phyloP scores from a whole-genome alignment of 2,329 filamentous ascomycete genomes.

The Lojkania enalia region DNA sequence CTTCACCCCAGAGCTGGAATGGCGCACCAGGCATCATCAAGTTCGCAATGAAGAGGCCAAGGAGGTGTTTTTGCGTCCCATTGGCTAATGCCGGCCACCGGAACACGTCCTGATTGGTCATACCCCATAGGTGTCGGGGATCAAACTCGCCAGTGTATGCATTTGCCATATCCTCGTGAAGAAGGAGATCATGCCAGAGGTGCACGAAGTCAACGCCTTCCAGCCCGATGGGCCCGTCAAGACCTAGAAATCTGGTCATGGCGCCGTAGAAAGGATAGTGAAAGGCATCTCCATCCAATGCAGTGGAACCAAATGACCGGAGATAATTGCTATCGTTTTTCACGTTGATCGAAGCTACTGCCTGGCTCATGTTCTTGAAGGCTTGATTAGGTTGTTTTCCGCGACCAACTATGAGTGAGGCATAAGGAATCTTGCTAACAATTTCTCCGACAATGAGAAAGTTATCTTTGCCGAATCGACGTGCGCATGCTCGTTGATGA shows the following conservation, averaged over 20 bases:
- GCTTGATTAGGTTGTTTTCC: conserved; percentile 61
- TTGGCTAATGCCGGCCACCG: conserved; percentile 63
- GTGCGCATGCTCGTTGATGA: conserved; percentile 61
- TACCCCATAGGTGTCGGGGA: conserved; percentile 66
- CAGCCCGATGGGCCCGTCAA: conserved; percentile 53
- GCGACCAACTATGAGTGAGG: conserved; percentile 64
- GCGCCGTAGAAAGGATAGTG: conserved; percentile 67
- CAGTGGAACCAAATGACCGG: conserved; percentile 56
- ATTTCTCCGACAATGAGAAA: conserved; percentile 68
- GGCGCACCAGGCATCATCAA: conserved; percentile 65
- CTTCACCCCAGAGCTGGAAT: conserved; percentile 65
- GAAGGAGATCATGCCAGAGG: conserved; percentile 60
- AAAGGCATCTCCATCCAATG: conserved; percentile 64
- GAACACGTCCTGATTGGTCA: conserved; percentile 68
- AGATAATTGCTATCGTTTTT: conserved; percentile 54
- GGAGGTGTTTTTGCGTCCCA: conserved; percentile 60
- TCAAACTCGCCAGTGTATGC: conserved; percentile 64
- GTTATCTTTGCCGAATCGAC: conserved; percentile 61
- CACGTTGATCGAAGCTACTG: conserved; percentile 53
- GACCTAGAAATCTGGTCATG: conserved; percentile 63
- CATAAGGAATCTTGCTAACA: conserved; percentile 63
- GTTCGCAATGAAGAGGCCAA: conserved; percentile 63
- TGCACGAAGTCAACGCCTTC: conserved; percentile 51
- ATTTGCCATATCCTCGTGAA: conserved; percentile 64
- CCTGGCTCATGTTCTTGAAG: conserved; percentile 52